Evolutionary conservation across 208 protist species (phyloP).

Genomic region (Crithidia sp.): DNA sequence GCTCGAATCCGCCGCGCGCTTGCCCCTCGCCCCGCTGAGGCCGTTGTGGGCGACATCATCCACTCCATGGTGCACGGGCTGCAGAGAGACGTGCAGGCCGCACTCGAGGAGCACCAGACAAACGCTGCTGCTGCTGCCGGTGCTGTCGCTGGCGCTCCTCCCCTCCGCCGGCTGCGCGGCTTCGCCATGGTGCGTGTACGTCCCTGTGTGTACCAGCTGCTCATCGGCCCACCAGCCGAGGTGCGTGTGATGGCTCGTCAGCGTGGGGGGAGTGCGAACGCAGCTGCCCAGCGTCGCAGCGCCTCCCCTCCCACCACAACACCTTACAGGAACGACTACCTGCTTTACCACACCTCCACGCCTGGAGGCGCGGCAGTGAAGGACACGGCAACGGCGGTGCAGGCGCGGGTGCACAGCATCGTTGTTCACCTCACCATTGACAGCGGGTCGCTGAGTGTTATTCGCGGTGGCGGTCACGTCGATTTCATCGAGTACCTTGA

Average conservation of each 20-base stretch:
- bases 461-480: conserved; percentile 68
- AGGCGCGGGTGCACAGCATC: not conserved
- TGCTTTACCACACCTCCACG: conserved; percentile 9
- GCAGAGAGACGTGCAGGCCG: conserved; percentile 39
- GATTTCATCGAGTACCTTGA: conserved; percentile 81
- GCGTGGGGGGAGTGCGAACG: not conserved
- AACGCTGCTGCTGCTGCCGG: no score
- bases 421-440: conserved; percentile 70
- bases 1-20: conserved; percentile 62
- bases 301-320: not conserved
- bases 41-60: conserved; percentile 64
- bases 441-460: conserved; percentile 57
- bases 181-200: conserved; percentile 39
- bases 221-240: conserved; percentile 22
- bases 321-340: conserved; percentile 16
- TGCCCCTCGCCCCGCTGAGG: conserved; percentile 56
- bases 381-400: not conserved
- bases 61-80: conserved; percentile 72
- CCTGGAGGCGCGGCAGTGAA: not conserved
- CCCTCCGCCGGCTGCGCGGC: conserved; percentile 10
- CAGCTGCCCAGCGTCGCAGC: not conserved
- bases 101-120: not conserved
- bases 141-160: no score
- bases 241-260: conserved; percentile 11
- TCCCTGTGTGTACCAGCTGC: conserved; percentile 51